Evolutionary conservation across 2,329 filamentous ascomycete genomes (phyloP).

Genomic region (Capronia americana): DNA sequence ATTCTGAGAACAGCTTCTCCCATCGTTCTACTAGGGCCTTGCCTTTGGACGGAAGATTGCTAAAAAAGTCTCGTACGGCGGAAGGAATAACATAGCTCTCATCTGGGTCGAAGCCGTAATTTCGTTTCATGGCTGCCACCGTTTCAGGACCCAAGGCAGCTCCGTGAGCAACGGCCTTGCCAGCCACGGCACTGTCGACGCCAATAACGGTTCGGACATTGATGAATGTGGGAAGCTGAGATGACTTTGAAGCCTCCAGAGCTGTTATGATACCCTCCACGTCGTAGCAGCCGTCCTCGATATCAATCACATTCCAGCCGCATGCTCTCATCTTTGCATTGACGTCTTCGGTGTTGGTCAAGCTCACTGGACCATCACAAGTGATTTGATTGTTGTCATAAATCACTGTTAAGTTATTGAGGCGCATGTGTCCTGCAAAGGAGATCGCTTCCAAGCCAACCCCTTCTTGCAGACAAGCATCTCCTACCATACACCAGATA

Average conservation of each 20-base stretch:
- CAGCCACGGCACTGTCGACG: slow-evolving; percentile 55
- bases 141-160: slow-evolving; percentile 63
- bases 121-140: slow-evolving; percentile 62
- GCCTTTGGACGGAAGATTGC: slow-evolving; percentile 55
- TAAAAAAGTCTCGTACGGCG: slow-evolving; percentile 60
- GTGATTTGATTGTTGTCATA: slow-evolving; percentile 69
- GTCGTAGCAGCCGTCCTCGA: slow-evolving; percentile 61
- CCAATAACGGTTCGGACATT: slow-evolving; percentile 63
- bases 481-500: slow-evolving; percentile 64
- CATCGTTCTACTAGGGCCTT: slow-evolving; percentile 57
- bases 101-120: slow-evolving; percentile 58
- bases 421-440: slow-evolving; percentile 61
- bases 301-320: slow-evolving; percentile 62
- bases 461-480: slow-evolving; percentile 66
- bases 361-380: slow-evolving; percentile 63
- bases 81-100: slow-evolving; percentile 56
- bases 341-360: slow-evolving; percentile 62
- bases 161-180: slow-evolving; percentile 63
- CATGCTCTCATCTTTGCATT: slow-evolving; percentile 64
- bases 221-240: slow-evolving; percentile 61
- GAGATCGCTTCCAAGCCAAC: slow-evolving; percentile 64
- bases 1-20: slow-evolving; percentile 54
- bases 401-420: slow-evolving; percentile 64
- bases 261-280: slow-evolving; percentile 56
- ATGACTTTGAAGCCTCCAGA: slow-evolving; percentile 50